Evolutionary conservation across 108 stramenopile species (phyloP), one percentile per base, ranked within the genome.

Genomic region (Conticribra guillardii): DNA sequence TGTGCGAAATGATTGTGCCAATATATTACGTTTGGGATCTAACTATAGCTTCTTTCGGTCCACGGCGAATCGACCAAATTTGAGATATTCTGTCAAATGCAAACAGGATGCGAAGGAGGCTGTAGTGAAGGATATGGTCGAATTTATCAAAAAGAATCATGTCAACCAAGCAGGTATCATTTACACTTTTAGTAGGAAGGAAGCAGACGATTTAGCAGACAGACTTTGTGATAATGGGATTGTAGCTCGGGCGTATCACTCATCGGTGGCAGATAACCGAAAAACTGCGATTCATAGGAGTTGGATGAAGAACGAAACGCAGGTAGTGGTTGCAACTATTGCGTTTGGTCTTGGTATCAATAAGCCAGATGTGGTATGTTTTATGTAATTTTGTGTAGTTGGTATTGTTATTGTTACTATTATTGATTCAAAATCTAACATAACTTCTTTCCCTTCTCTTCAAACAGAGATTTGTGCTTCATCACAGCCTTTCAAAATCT

Each of bases 331-430:
- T 21, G 99, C 95, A 0, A 98, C 98, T 22, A 95, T 97, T 60
- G 98, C 97, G 0, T 99, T 97, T 82, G 97, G 97, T 16, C 79
- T 99, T 61, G 98, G 98, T 21, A 97, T 99, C 70, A 97, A 99
- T 82, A 94, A 97, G 55, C 86, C 96, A 30, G 79, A 90, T 50
- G 89, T 90, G 29, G 59, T 55, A 15, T 29, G 54, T n/a, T 81
- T 62, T 74, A 11, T 1, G 2, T 18, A 47, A 17, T 3, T 18
- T 47, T 18, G 4, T 1, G 4, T 18, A 11, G 44, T 44, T 44
- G 11, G 15, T 15, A 26, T 14, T 60, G n/a, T 60, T n/a, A 11
- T 41, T 41, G 2, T 11, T 27, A 7, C 48, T 19, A 3, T 9
- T 31, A 18, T n/a, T 3, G 9, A 4, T 3, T 51, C 48, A 50